Base-by-base conservation (phyloP, 192 early-diverging fungal genomes). In the Entophlyctis helioformis region DNA sequence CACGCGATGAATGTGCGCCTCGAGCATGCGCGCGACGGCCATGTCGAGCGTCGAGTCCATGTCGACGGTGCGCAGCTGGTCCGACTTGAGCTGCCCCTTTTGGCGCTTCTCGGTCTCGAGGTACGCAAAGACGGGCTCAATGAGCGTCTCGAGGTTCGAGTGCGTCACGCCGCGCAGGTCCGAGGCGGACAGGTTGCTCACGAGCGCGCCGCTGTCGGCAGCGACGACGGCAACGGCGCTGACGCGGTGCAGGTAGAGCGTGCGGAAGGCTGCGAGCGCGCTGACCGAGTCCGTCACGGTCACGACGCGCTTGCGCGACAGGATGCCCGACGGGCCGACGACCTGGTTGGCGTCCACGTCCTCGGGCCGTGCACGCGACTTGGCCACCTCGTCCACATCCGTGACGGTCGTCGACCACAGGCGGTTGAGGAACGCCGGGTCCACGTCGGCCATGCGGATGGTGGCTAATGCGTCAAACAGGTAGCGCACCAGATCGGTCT, bases 151-250 rank as follows among this genome's bases (percentile, higher is more conserved):
- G 26, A 84, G 56, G 21, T 74, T 59, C 16, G 62, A 59, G 19
- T 62, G 48, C 39, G 76, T 84, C 16, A 89, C 48, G 12, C 84
- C 84, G n/a, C 84, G 56, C 26, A 89, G 53, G 64, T 89, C 86
- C 10, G 69, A 69, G 2, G 82, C 80, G 10, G 76, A 81, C 24
- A 89, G 60, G 53, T 82, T 83, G 29, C 71, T 76, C 2, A 82
- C 72, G 9, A 89, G 41, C 3, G 42, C 48, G 16, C 69, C 74
- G 15, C 26, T 15, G 38, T 75, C 50, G 36, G 71, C 66, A 35
- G 75, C 70, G 36, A 81, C 64, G 40, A 89, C 62, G 18, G 80
- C 74, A 0, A 86, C 67, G 21, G 80, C 81, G 44, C 55, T 66
- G 1, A 72, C 59, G 19, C 58, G 45, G 36, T 75, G 31, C 15